phyloP scores from a whole-genome alignment of 305 asterid genomes.

The Fraxinus dipetala region DNA sequence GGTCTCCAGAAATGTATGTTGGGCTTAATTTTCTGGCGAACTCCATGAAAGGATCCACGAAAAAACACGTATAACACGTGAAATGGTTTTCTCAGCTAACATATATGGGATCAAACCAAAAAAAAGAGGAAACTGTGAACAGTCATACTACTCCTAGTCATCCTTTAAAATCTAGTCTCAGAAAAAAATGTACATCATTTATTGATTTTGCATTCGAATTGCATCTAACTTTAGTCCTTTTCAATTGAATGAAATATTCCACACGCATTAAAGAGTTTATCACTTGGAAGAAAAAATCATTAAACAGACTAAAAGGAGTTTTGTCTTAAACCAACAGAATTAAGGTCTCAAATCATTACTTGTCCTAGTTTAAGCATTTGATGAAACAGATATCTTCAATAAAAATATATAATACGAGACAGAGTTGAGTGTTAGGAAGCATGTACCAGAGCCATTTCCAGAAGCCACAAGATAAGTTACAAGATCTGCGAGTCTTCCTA shows the following conservation, averaged over 20 bases:
- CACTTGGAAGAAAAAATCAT: not conserved
- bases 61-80: not conserved
- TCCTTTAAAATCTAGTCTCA: not conserved
- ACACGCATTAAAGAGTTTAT: not conserved
- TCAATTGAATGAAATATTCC: not conserved
- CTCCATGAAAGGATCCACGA: not conserved
- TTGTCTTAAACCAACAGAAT: no score
- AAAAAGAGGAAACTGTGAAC: not conserved
- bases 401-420: not conserved
- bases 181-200: not conserved
- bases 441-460: conserved; percentile 89
- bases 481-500: conserved; percentile 49
- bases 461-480: conserved; percentile 57
- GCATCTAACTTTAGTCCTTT: not conserved
- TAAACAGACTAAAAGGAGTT: not conserved
- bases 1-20: not conserved
- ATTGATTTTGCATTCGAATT: not conserved
- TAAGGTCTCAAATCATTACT: not conserved
- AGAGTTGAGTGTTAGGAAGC: conserved; percentile 5
- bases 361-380: not conserved
- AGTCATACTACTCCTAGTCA: not conserved
- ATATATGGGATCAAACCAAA: not conserved
- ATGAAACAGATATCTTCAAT: not conserved
- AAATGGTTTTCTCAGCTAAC: not conserved
- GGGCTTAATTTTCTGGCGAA: not conserved